Evolutionary conservation across 768 basidiomycete genomes (phyloP).

Genomic region (Auriscalpium microsporum): DNA sequence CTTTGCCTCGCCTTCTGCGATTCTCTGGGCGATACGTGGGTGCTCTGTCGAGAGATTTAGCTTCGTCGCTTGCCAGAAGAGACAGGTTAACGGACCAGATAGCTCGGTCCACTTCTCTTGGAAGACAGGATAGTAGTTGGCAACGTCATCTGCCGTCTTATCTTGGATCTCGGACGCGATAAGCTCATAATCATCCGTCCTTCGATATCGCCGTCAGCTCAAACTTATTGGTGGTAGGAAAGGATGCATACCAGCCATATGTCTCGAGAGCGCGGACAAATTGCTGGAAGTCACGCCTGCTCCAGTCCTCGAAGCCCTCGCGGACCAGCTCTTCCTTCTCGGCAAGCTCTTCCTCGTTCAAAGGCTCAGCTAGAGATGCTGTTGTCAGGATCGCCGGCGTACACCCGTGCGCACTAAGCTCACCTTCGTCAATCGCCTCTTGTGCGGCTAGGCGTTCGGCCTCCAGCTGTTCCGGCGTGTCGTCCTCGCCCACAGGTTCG

Average conservation of each 20-base stretch:
- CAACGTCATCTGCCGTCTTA: conserved; percentile 72
- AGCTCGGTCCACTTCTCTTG: conserved; percentile 85
- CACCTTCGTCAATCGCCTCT: conserved; percentile 81
- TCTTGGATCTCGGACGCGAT: conserved; percentile 81
- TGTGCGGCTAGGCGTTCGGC: conserved; percentile 74
- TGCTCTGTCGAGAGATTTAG: conserved; percentile 40
- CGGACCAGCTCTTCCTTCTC: conserved; percentile 71
- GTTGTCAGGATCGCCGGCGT: neutral
- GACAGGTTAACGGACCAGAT: conserved; percentile 40
- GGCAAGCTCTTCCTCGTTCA: conserved; percentile 81
- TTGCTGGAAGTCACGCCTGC: conserved; percentile 87
- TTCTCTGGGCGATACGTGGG: conserved; percentile 73
- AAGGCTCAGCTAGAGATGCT: conserved; percentile 58
- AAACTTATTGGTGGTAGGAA: neutral
- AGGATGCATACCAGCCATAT: conserved; percentile 63
- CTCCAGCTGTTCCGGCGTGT: conserved; percentile 79
- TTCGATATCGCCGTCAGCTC: conserved; percentile 18
- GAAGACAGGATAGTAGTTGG: conserved; percentile 74
- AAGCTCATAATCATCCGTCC: conserved; percentile 55
- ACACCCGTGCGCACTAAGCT: conserved; percentile 1
- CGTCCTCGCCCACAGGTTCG: conserved; percentile 61
- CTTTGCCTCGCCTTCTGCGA: conserved; percentile 83
- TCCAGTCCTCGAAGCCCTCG: conserved; percentile 87
- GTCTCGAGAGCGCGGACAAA: conserved; percentile 72
- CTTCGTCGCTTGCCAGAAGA: too few relatives aligned